Percentiles rank a stretch among this genome's conserved stretches.
phyloP scores from a whole-genome alignment of 2,329 filamentous ascomycete genomes.

The Phyllosticta citriasiana region DNA sequence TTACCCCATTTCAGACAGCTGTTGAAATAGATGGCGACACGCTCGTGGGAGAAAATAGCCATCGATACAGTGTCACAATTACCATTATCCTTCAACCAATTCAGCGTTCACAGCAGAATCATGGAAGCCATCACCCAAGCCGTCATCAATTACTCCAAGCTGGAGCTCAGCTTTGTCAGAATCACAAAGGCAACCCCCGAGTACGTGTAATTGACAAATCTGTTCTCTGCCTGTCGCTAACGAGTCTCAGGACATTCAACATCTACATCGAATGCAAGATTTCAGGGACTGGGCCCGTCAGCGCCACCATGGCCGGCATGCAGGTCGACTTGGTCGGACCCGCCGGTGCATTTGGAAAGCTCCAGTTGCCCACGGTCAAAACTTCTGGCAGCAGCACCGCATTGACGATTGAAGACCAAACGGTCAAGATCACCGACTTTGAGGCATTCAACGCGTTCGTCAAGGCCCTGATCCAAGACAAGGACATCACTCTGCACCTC shows the following conservation, averaged over 20 bases:
- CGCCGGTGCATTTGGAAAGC: slow-evolving; percentile 8
- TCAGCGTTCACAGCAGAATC: not conserved
- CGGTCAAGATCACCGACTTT: slow-evolving; percentile 11
- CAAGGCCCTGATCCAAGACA: slow-evolving; percentile 9
- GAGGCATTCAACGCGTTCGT: slow-evolving; percentile 11
- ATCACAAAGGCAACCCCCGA: slow-evolving; percentile 8
- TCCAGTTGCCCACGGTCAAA: slow-evolving; percentile 11
- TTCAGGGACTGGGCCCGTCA: slow-evolving; percentile 10
- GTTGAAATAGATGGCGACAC: not conserved
- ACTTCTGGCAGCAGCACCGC: slow-evolving; percentile 5
- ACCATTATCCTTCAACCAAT: not conserved
- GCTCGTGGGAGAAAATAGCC: not conserved
- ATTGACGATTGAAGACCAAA: slow-evolving; percentile 6
- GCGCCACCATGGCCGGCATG: slow-evolving; percentile 10
- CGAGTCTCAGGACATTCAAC: slow-evolving; percentile 5
- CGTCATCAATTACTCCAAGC: slow-evolving; percentile 11
- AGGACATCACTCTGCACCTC: slow-evolving; percentile 11
- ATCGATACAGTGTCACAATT: not conserved
- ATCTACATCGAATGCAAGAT: slow-evolving; percentile 10
- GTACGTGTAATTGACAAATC: not conserved
- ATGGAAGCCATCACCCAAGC: slow-evolving; percentile 12
- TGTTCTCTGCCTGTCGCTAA: not conserved
- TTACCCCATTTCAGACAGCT: not conserved
- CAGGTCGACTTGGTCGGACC: slow-evolving; percentile 12
- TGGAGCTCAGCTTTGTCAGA: slow-evolving; percentile 11